Percentiles rank a stretch among this genome's conserved stretches.
phyloP scores from a whole-genome alignment of 2,329 filamentous ascomycete genomes.

The Colletotrichum lentis region DNA sequence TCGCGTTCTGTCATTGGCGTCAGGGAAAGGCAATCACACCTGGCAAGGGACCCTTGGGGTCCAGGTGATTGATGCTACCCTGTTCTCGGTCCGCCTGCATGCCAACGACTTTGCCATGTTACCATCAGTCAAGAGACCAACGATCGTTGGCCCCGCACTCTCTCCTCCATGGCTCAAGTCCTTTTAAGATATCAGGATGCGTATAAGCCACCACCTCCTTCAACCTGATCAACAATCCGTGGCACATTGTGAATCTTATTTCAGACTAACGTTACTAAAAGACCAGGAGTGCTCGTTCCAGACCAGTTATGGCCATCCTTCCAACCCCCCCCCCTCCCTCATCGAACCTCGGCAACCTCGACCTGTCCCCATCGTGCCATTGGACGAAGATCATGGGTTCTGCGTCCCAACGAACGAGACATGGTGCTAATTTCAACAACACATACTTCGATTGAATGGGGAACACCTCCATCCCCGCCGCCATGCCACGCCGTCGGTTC shows the following conservation, averaged over 20 bases:
- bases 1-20: neutral
- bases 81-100: neutral
- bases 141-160: conserved; percentile 4
- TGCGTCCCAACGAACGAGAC: neutral
- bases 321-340: conserved; percentile 2
- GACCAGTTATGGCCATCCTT: neutral
- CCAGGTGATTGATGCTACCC: neutral
- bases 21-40: neutral
- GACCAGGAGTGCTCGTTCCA: neutral
- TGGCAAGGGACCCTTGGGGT: neutral
- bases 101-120: neutral
- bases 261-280: neutral
- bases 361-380: conserved; percentile 11
- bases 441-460: neutral
- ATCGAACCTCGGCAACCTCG: conserved; percentile 30
- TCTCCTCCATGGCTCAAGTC: neutral
- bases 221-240: neutral
- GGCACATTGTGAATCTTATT: conserved; percentile 3
- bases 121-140: conserved; percentile 1
- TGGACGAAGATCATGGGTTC: conserved; percentile 15
- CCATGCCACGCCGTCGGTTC: conserved; percentile 22
- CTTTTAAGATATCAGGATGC: neutral
- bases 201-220: conserved; percentile 22
- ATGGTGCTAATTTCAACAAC: conserved; percentile 31
- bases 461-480: neutral